Evolutionary conservation across 1,284 basidiomycete species (phyloP), one percentile per base, ranked within the genome.

Genomic region (Earliella scabrosa): DNA sequence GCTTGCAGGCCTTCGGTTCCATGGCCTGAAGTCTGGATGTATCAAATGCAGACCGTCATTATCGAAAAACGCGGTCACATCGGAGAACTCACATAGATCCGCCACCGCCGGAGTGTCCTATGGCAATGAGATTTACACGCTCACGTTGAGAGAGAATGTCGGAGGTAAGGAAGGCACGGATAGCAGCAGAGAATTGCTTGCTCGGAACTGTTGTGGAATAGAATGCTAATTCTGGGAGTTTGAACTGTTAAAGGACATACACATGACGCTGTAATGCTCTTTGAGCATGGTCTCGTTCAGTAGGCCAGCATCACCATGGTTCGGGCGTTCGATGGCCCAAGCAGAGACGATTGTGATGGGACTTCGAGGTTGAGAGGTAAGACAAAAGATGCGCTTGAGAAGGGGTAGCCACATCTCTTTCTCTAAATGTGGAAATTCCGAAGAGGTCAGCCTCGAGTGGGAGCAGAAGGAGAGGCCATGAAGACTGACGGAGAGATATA

Each of bases 281-380:
- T 29, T 38, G 24, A 48, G 46, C 23, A 36, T 26, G 24, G 34
- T 35, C 23, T 38, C 46, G n/a, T 48, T 48, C 23, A 48, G 11
- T 3, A 48, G n/a, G 20, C 34, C 46, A 8, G 46, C 46, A 39
- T 48, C 46, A 18, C 46, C 46, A 39, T 48, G 46, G 24, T 48
- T 48, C 7, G 46, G 35, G 9, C 46, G 35, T n/a, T 48, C 46
- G n/a, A 48, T 38, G 24, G 34, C 46, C 46, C 46, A 48, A 11
- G 24, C 26, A 18, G 46, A 48, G 46, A 23, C 35, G 24, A 48
- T 48, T 7, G 35, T 39, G 16, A 48, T 35, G 35, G 24, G 24
- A 18, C 46, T 48, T 5, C 5, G 4, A 6, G 46, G 35, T n/a
- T 27, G 34, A 23, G 46, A 48, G 1, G 35, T 24, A 6, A 36